Evolutionary conservation across 495 filamentous ascomycete genomes (phyloP), one percentile per base, ranked within the genome.

Genomic region (Coniosporium apollinis): DNA sequence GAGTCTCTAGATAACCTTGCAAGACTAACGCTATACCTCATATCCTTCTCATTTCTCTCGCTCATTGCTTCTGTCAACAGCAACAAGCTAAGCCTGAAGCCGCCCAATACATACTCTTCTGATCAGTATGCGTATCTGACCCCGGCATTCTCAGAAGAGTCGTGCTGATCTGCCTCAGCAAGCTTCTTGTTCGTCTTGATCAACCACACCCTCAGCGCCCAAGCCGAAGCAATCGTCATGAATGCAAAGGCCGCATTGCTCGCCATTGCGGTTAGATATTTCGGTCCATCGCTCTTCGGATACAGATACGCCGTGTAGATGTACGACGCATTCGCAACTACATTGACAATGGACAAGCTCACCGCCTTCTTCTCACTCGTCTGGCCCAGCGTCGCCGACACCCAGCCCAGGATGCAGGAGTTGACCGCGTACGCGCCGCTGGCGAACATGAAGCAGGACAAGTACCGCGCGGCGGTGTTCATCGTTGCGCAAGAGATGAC

Each of bases 251-350:
- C 66, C 0, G 69, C 57, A 22, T 59, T 67, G n/a, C 60, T 48
- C 33, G 40, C 59, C 54, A 56, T 67, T 10, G 57, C 60, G 13
- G 51, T 59, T 5, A 45, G 43, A 35, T 61, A 73, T 16, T 62
- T 55, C 6, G 70, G 69, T 16, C 50, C 65, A 4, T 63, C 55
- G 19, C 48, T 57, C 7, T 60, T 45, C 3, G 67, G 68, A 30
- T 62, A 75, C 45, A 75, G 58, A 50, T 72, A 73, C 25, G 61
- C 57, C 11, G 65, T 66, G 45, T 69, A 73, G 29, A 72, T 66
- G 37, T 61, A 69, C 2, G 58, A 60, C 15, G 56, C 47, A 46
- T 72, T 71, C 2, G 62, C 64, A 30, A 70, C 49, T 36, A 66
- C 66, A 43, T 70, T 73, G 28, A 62, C 61, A 36, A 73, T 69